Conservation (phyloP, 208 protist species). For the Leishmania aethiopica region DNA sequence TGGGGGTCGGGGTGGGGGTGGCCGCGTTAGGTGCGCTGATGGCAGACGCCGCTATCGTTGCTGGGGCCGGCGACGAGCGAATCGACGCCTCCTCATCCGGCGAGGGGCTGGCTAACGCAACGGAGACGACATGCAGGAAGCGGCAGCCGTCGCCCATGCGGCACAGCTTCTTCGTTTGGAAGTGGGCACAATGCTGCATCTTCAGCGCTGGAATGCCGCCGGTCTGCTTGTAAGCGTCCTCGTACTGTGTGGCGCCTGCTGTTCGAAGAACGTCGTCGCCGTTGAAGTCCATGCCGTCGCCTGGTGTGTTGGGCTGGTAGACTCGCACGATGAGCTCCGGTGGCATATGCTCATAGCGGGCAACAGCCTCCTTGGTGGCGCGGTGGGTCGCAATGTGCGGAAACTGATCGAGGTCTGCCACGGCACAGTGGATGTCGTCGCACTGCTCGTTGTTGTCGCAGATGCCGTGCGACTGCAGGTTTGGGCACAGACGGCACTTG, state of each 20-base stretch:
- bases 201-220: constrained; percentile 49
- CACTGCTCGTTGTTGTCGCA: constrained; percentile 56
- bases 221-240: constrained; percentile 47
- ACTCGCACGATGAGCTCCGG: constrained; percentile 60
- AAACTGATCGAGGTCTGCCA: constrained; percentile 48
- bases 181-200: constrained; percentile 89
- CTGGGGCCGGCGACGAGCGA: constrained; percentile 2
- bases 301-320: constrained; percentile 73
- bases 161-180: constrained; percentile 78
- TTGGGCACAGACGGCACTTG: constrained; percentile 68
- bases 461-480: constrained; percentile 34
- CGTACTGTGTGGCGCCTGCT: constrained; percentile 67
- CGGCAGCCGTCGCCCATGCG: constrained; percentile 75
- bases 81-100: constrained; percentile 26
- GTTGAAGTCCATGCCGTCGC: constrained; percentile 42
- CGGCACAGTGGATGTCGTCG: constrained; percentile 63
- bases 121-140: constrained; percentile 78
- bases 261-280: constrained; percentile 76
- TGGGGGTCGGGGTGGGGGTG: background rate
- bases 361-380: constrained; percentile 42
- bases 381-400: constrained; percentile 65
- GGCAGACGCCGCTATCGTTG: background rate
- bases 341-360: constrained; percentile 63
- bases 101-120: constrained; percentile 37
- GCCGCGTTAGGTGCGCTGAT: background rate